Conservation (phyloP, 225 moss, liverwort and hornwort species). For the Sphagnum contortum region DNA sequence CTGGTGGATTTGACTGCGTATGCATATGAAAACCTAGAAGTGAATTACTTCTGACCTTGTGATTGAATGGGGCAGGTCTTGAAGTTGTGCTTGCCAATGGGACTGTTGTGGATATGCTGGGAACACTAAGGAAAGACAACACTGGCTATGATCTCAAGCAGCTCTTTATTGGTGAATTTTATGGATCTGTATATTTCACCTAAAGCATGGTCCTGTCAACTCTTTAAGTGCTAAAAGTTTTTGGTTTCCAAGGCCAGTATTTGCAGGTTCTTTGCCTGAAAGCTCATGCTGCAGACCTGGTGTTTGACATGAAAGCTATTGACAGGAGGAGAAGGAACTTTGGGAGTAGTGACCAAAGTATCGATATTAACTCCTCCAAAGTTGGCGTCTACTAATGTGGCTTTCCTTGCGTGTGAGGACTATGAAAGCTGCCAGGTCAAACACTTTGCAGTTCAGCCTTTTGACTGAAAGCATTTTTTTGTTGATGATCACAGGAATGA, state of each 20-base stretch:
- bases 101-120: conserved; percentile 66
- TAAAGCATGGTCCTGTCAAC: background rate
- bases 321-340: conserved; percentile 84
- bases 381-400: conserved; percentile 70
- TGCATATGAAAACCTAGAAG: too few species aligned
- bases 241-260: too few species aligned
- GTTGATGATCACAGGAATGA: background rate
- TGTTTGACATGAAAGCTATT: conserved; percentile 11
- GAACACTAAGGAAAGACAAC: conserved; percentile 80
- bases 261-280: too few species aligned
- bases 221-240: background rate
- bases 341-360: conserved; percentile 95
- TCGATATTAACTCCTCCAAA: conserved; percentile 80
- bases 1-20: too few species aligned
- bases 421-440: conserved; percentile 75
- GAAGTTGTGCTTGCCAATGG: conserved; percentile 97
- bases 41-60: too few species aligned
- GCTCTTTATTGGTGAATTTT: conserved; percentile 70
- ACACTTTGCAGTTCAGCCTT: background rate
- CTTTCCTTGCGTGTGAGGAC: conserved; percentile 83
- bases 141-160: conserved; percentile 98
- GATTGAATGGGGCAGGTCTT: conserved; percentile 40
- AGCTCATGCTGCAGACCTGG: too few species aligned
- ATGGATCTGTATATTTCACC: too few species aligned
- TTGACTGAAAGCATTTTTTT: background rate